A percentile compares a stretch with the other conserved stretches of the same genome.
Evolutionary conservation across 805 yeast species (phyloP).

Genomic region (Candida oleophila): DNA sequence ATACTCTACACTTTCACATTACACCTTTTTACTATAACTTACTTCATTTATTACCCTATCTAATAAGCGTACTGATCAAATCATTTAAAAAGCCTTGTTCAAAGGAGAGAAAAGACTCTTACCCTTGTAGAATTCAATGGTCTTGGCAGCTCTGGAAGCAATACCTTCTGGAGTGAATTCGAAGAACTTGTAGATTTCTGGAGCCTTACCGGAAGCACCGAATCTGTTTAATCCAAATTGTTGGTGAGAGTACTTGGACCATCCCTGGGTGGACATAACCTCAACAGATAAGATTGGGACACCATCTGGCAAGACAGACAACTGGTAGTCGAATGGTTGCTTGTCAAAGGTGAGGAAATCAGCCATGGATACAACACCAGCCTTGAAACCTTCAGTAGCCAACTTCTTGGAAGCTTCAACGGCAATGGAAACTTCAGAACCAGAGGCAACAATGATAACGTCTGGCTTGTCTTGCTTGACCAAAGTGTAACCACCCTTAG

Average conservation of each 20-base stretch:
- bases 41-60: neutral
- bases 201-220: conserved; percentile 94
- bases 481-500: conserved; percentile 91
- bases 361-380: conserved; percentile 87
- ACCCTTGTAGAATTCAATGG: conserved; percentile 82
- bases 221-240: conserved; percentile 94
- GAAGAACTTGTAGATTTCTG: conserved; percentile 76
- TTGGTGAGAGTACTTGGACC: conserved; percentile 95
- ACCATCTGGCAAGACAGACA: conserved; percentile 91
- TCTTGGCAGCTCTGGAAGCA: conserved; percentile 79
- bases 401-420: conserved; percentile 81
- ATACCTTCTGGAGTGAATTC: conserved; percentile 93
- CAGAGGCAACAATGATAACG: conserved; percentile 81
- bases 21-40: neutral
- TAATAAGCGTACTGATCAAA: no score
- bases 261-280: conserved; percentile 87
- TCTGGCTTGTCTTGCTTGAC: conserved; percentile 56
- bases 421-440: conserved; percentile 87
- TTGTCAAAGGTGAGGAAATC: conserved; percentile 87
- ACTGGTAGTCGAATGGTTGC: conserved; percentile 77
- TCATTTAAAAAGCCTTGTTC: conserved; percentile 65
- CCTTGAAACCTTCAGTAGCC: conserved; percentile 63
- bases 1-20: no score
- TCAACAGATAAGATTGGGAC: conserved; percentile 91
- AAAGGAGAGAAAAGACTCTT: conserved; percentile 70